A percentile compares a stretch with the other conserved stretches of the same genome.
phyloP scores from a whole-genome alignment of 2,329 filamentous ascomycete species.

The Elsinoe australis region DNA sequence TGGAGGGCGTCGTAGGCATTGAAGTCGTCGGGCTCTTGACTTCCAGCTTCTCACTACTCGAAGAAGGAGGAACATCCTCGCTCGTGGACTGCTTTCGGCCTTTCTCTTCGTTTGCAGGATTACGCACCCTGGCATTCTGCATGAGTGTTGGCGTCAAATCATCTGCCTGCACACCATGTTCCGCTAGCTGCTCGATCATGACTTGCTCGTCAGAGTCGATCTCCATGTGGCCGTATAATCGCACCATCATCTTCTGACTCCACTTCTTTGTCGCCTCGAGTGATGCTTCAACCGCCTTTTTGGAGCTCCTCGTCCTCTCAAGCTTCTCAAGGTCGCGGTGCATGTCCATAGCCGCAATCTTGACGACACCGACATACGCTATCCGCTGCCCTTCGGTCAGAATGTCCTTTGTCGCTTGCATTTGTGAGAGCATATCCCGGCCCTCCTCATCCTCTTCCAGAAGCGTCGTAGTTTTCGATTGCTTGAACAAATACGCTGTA shows the following conservation, averaged over 20 bases:
- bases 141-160: slow-evolving; percentile 83
- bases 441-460: slow-evolving; percentile 66
- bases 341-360: slow-evolving; percentile 74
- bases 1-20: slow-evolving; percentile 33
- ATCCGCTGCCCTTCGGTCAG: slow-evolving; percentile 92
- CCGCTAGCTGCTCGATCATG: slow-evolving; percentile 95
- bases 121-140: slow-evolving; percentile 86
- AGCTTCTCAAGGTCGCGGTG: slow-evolving; percentile 58
- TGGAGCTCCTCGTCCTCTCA: slow-evolving; percentile 56
- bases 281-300: slow-evolving; percentile 62
- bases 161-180: slow-evolving; percentile 77
- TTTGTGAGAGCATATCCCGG: slow-evolving; percentile 75
- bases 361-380: slow-evolving; percentile 86
- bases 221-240: slow-evolving; percentile 93
- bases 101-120: slow-evolving; percentile 47
- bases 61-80: slow-evolving; percentile 8
- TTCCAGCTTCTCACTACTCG: neutral
- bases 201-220: slow-evolving; percentile 85
- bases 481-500: slow-evolving; percentile 86
- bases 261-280: slow-evolving; percentile 85
- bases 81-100: neutral
- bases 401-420: slow-evolving; percentile 92
- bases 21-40: slow-evolving; percentile 23
- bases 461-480: slow-evolving; percentile 47
- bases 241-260: slow-evolving; percentile 97